Base-by-base conservation (phyloP, 2,329 filamentous ascomycete species). In the Fusarium floridanum region DNA sequence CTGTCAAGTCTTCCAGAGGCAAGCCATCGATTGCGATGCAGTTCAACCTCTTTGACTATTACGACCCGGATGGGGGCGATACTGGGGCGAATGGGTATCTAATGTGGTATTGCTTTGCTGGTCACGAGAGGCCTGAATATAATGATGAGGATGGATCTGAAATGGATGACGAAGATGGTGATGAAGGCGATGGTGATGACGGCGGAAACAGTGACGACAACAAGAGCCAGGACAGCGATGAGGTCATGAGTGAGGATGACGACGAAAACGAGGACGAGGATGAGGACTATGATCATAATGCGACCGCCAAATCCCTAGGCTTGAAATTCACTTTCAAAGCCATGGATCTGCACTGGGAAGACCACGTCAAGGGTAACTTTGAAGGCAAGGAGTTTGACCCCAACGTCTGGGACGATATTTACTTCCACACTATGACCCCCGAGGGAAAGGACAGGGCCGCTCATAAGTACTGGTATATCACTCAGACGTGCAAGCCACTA, bases 41-140 rank as follows among this genome's bases (percentile, higher is more conserved):
- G 22, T 56, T 61, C 62, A 69, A 69, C 37, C 17, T 66, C 14
- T 69, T 69, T 34, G 62, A 66, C 22, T 57, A 45, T 22, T 48
- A 20, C 12, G 62, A 61, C n/a, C 67, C 9, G 2, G 55, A 69
- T 5, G 39, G 17, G 11, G 57, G 45, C 12, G 48, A 57, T 36
- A 24, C 37, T 5, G 37, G 45, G 6, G 22, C 5, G 1, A 66
- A 69, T 14, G 55, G 7, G n/a, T 39, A 66, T 14, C 36, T 61
- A 6, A 5, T 10, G 16, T 68, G 66, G 61, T 63, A 68, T 36
- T 27, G 20, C 20, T 62, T 43, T 36, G 64, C 64, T 5, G 34
- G 61, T 29, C 24, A 27, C 8, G 16, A 29, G 22, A 50, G 45
- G 16, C 27, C 24, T 53, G 17, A 17, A 12, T 53, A 27, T 11